Base-by-base conservation (phyloP, 176 grass and related monocot species). In the Carex littledalei region DNA sequence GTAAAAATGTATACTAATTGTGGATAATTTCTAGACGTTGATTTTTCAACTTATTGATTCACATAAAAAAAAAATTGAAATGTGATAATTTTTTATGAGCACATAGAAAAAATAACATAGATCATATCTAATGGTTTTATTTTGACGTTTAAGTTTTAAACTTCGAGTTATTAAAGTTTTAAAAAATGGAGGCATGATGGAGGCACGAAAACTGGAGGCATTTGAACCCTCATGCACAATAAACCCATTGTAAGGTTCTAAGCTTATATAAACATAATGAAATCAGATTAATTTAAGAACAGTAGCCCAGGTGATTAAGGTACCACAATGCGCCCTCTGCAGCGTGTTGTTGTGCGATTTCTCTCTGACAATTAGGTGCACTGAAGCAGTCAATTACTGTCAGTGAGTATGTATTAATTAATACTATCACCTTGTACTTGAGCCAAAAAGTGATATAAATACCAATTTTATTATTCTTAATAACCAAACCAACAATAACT, bases 271-370 rank as follows among this genome's bases (percentile, higher is more conserved):
- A 56, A 79, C 26, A 49, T 26, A 41, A 5, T 6, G 3, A 4
- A 62, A 81, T 60, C 15, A 81, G 18, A 39, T 35, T 20, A 34
- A 24, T 31, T 37, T 37, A 37, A 37, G 50, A 82, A 63, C 32
- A 81, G 41, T 88, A 74, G 41, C 91, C 87, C 21, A 80, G 71
- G 14, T 20, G 53, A 70, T 85, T 70, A 3, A 96, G 94, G 63
- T 60, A 90, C 91, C 94, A 96, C 78, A 96, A 20, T 81, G 88
- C 91, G 11, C 86, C 91, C 87, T 89, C 76, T 22, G 87, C 83
- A 70, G 87, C 93, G 84, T 95, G 85, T 52, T 93, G 89, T 72
- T 88, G 18, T 1, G 89, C 87, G 39, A 61, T 81, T 88, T 88
- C 56, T 84, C 88, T 89, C 22, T 80, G 31, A 22, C 13, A n/a